Evolutionary conservation across 2,329 filamentous ascomycete genomes (phyloP), one percentile per base, ranked within the genome.

Genomic region (Cercospora brassicicola): DNA sequence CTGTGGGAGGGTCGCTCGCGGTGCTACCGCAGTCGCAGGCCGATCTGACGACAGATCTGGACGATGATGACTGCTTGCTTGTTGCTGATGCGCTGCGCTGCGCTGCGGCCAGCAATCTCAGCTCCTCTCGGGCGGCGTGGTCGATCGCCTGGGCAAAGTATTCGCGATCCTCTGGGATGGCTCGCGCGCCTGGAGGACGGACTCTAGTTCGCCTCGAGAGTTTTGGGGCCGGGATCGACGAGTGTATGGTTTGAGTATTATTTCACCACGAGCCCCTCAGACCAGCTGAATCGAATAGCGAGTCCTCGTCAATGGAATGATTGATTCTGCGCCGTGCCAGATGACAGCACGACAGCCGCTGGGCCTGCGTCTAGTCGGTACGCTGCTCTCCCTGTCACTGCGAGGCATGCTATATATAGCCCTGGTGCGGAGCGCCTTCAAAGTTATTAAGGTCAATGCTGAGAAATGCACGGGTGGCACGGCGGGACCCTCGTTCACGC

Each of bases 271-370:
- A 20, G 3, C 45, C 45, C 28, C 18, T 63, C 62, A 68, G 67
- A 55, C 59, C 67, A 66, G 67, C 67, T 59, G 67, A 33, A 57
- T 20, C 28, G 26, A 57, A 57, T 33, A 5, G 23, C 28, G 55
- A 36, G 26, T n/a, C 11, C 55, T 36, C 55, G 55, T 33, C 55
- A 33, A 36, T 57, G 10, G 23, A 26, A 39, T 39, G 36, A 39
- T 39, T 15, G 36, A 39, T 8, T 33, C 28, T 30, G 31, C 55
- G 30, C 55, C 31, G 55, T 30, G 62, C 61, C 62, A 62, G 62
- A 62, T 67, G 60, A 65, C 57, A 45, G 55, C 57, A 59, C 66
- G 66, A 59, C 62, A 59, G 66, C 66, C 66, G 62, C 45, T 62
- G 66, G 36, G 23, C 48, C 48, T 28, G 48, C 48, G 48, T 53